phyloP scores from a whole-genome alignment of 805 yeast species.

The Clavispora fructus region DNA sequence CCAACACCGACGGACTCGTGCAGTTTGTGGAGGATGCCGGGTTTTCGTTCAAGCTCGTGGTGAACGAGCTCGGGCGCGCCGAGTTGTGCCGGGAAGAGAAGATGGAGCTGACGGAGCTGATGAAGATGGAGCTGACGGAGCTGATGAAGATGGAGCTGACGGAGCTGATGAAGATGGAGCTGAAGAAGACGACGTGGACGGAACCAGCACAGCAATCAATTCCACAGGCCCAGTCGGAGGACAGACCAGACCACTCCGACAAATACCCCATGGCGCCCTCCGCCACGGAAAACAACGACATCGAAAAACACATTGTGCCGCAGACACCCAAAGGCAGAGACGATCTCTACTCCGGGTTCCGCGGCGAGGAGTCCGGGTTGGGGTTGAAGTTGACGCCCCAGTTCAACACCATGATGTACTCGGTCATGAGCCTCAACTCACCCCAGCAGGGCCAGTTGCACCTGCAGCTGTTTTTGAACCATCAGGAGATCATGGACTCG shows the following conservation, averaged over 20 bases:
- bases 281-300: neutral
- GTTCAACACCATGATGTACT: conserved; percentile 36
- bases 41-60: conserved; percentile 30
- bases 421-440: conserved; percentile 28
- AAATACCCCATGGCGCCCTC: neutral
- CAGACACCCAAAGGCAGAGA: conserved; percentile 34
- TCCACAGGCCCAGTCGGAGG: no score
- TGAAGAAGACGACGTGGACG: no score
- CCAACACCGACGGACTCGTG: neutral
- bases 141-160: no score
- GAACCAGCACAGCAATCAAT: no score
- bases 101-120: no score
- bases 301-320: conserved; percentile 14
- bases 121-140: no score
- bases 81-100: conserved; percentile 18
- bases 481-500: neutral
- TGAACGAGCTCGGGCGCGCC: conserved; percentile 40
- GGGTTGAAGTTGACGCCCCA: conserved; percentile 35
- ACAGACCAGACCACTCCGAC: no score
- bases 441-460: conserved; percentile 16
- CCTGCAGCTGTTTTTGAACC: neutral
- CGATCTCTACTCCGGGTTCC: conserved; percentile 10
- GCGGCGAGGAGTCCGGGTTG: conserved; percentile 6
- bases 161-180: no score
- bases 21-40: conserved; percentile 8